Conservation (phyloP, 139 green algal species). For the Picochlorum sp. region DNA sequence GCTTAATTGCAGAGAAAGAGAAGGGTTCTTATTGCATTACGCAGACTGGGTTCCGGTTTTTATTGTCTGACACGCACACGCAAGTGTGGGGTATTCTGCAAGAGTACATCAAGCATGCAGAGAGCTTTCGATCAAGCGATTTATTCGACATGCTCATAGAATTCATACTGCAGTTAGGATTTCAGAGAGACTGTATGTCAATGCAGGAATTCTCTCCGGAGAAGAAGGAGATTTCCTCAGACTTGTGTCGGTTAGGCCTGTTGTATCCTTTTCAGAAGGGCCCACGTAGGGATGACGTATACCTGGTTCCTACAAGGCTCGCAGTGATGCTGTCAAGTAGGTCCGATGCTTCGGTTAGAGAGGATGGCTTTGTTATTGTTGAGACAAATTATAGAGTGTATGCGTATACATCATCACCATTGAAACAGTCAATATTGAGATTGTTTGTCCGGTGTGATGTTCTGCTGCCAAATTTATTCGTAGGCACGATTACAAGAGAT, state of each 20-base stretch:
- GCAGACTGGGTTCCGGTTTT: slow-evolving; percentile 64
- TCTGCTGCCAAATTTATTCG: slow-evolving; percentile 80
- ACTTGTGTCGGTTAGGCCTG: slow-evolving; percentile 72
- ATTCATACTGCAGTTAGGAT: slow-evolving; percentile 83
- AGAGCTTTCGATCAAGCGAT: slow-evolving; percentile 6
- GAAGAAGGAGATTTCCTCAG: slow-evolving; percentile 49
- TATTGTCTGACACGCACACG: slow-evolving; percentile 59
- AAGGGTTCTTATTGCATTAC: slow-evolving; percentile 28
- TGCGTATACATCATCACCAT: slow-evolving; percentile 62
- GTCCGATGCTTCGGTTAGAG: not conserved
- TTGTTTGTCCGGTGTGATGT: slow-evolving; percentile 69
- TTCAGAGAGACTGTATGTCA: slow-evolving; percentile 44
- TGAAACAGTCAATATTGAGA: slow-evolving; percentile 59
- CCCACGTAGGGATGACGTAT: not conserved
- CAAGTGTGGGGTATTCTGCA: slow-evolving; percentile 77
- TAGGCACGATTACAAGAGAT: slow-evolving; percentile 73
- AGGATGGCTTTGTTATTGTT: slow-evolving; percentile 65
- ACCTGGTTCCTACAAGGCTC: slow-evolving; percentile 54
- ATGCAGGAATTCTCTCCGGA: slow-evolving; percentile 18
- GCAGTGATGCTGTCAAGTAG: slow-evolving; percentile 35
- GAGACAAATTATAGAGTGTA: slow-evolving; percentile 86
- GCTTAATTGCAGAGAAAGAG: not conserved
- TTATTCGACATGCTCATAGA: slow-evolving; percentile 12
- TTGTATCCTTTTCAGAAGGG: slow-evolving; percentile 49
- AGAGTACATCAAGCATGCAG: slow-evolving; percentile 58